Evolutionary conservation across 352 stramenopile genomes (phyloP).

Genomic region (Phytophthora hibernalis): DNA sequence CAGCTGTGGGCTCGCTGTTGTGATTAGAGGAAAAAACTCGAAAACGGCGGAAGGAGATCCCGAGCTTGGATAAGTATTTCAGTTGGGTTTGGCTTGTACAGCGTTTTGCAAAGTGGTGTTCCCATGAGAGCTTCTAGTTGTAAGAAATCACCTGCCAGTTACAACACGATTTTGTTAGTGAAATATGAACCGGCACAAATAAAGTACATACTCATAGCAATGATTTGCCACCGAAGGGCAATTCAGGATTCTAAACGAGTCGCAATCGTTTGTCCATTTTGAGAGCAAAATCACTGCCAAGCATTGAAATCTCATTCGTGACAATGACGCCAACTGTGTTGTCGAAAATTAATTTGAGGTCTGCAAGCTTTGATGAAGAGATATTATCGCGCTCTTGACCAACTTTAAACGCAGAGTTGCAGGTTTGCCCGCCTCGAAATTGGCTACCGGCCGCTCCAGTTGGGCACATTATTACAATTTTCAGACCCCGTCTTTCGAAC

Average conservation of each 20-base stretch:
- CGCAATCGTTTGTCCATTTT: constrained; percentile 4
- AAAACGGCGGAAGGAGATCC: background rate
- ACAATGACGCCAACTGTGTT: background rate
- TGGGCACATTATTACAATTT: constrained; percentile 15
- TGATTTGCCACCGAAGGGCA: constrained; percentile 5
- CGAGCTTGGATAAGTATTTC: background rate
- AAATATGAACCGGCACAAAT: background rate
- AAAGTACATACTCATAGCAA: background rate
- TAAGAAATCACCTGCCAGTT: background rate
- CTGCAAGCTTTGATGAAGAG: background rate
- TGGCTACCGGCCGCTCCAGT: constrained; percentile 5
- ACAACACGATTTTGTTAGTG: background rate
- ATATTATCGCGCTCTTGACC: background rate
- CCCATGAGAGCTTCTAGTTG: constrained; percentile 5
- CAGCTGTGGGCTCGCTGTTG: background rate
- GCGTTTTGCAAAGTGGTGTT: background rate
- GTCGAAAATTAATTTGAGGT: background rate
- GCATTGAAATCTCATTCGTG: constrained; percentile 4
- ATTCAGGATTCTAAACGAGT: constrained; percentile 1
- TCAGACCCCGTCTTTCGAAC: background rate
- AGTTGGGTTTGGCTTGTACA: background rate
- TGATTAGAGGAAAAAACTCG: background rate
- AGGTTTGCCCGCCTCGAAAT: constrained; percentile 7
- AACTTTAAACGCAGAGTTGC: constrained; percentile 9
- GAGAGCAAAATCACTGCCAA: constrained; percentile 4